A percentile compares a stretch with the other conserved stretches of the same genome.
Evolutionary conservation across 1,284 basidiomycete species (phyloP).

Genomic region (Gymnopus androsaceus): DNA sequence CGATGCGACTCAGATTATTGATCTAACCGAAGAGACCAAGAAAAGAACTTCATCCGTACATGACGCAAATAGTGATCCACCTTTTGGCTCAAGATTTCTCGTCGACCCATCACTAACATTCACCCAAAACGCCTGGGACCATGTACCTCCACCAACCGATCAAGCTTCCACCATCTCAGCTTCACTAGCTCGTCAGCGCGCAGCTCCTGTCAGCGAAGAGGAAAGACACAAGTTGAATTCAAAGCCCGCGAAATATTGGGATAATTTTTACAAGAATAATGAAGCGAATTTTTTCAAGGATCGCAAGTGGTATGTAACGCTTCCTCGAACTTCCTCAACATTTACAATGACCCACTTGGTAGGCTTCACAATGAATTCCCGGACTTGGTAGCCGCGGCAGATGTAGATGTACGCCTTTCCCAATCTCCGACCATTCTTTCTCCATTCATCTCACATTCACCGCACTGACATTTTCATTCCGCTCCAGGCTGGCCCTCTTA

Average conservation of each 20-base stretch:
- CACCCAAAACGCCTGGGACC: slow-evolving; percentile 86
- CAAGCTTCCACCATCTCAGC: slow-evolving; percentile 69
- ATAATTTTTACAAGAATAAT: slow-evolving; percentile 58
- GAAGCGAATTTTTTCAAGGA: slow-evolving; percentile 73
- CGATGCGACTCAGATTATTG: not conserved
- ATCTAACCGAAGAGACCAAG: not conserved
- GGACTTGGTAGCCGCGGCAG: slow-evolving; percentile 73
- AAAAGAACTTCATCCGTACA: slow-evolving; percentile 15
- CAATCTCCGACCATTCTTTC: too few species aligned
- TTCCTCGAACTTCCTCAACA: slow-evolving; percentile 6
- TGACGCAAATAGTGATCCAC: slow-evolving; percentile 12
- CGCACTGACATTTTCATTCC: not conserved
- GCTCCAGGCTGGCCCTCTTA: slow-evolving; percentile 70
- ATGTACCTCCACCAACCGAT: slow-evolving; percentile 82
- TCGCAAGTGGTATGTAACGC: slow-evolving; percentile 69
- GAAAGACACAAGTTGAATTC: slow-evolving; percentile 74
- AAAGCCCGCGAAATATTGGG: slow-evolving; percentile 77
- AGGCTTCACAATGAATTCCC: slow-evolving; percentile 93
- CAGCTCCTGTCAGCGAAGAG: slow-evolving; percentile 66
- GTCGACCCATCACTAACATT: slow-evolving; percentile 66
- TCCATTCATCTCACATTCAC: slow-evolving; percentile 11
- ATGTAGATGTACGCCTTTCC: slow-evolving; percentile 44
- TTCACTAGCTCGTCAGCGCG: slow-evolving; percentile 68
- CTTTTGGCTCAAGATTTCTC: slow-evolving; percentile 51
- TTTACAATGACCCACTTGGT: not conserved